Evolutionary conservation across 2,329 filamentous ascomycete genomes (phyloP), one percentile per base, ranked within the genome.

Genomic region (Arthrocladium fulminans): DNA sequence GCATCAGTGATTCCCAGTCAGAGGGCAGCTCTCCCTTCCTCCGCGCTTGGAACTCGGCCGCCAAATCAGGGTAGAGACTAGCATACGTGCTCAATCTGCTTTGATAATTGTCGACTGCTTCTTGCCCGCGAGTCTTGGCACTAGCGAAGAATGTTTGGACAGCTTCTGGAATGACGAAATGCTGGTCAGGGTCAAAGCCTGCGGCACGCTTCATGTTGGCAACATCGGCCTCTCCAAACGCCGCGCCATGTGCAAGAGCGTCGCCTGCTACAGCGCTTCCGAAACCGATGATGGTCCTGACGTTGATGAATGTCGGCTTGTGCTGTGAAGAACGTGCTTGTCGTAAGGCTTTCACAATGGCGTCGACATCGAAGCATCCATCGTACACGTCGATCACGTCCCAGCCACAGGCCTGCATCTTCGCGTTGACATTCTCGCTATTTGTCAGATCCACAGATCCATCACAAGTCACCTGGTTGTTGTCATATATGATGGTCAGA

Each of bases 381-480:
- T 80, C 73, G 3, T 67, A 56, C 3, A 80, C 63, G 4, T 79
- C 72, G 7, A 79, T 61, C 0, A 80, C 75, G 27, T 77, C 57
- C 72, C 74, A 80, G 2, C 74, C 74, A 38, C 69, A 74, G 20
- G 76, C 75, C 7, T 66, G 61, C 75, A 80, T 79, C 61, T 79
- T 80, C 3, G 67, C 61, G 48, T 80, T 78, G 55, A 78, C 65
- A 39, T 80, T 75, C 54, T 80, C 76, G 0, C 69, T 75, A 51
- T 76, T 77, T 2, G 69, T 69, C 29, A 72, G 63, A 58, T 79
- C 74, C 2, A 79, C 69, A 2, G 68, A 70, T 1, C 77, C 77
- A 50, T 80, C 77, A 55, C 76, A 80, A 3, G 76, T 79, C 41
- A 80, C 66, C 55, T 77, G 73, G 59, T 80, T 80, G 61, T 81